Evolutionary conservation across 257 asterid species (phyloP).

Genomic region (Ilex aquifolium): DNA sequence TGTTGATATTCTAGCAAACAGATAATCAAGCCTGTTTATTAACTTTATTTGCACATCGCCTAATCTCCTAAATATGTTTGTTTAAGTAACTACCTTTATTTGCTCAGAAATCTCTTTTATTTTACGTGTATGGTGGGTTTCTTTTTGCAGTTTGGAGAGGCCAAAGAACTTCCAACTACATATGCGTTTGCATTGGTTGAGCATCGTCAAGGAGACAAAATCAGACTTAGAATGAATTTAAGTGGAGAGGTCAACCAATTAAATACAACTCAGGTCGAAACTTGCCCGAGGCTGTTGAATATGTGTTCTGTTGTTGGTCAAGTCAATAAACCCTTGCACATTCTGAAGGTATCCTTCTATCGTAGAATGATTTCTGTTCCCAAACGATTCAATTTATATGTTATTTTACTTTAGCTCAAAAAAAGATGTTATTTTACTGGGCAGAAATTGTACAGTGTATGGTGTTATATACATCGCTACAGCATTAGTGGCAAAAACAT

Average conservation of each 20-base stretch:
- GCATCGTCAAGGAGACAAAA: conserved; percentile 65
- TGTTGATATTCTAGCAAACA: neutral
- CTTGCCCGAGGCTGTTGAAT: conserved; percentile 54
- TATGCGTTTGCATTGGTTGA: conserved; percentile 95
- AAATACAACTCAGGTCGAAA: conserved; percentile 43
- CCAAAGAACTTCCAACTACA: conserved; percentile 50
- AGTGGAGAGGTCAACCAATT: conserved; percentile 54
- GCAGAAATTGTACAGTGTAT: too few species aligned
- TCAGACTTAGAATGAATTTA: conserved; percentile 68
- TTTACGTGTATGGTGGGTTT: neutral
- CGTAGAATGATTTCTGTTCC: conserved; percentile 2
- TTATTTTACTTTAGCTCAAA: neutral
- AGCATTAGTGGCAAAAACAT: neutral
- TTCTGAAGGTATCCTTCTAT: conserved; percentile 51
- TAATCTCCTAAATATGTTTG: neutral
- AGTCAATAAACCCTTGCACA: conserved; percentile 23
- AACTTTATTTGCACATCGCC: too few species aligned
- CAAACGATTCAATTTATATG: neutral
- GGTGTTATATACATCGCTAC: neutral
- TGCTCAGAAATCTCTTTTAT: neutral
- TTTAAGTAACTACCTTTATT: too few species aligned
- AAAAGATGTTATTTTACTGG: conserved; percentile 1
- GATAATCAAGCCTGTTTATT: neutral
- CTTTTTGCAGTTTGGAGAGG: conserved; percentile 54
- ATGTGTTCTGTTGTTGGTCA: conserved; percentile 57